Evolutionary conservation across 2,329 filamentous ascomycete species (phyloP), one percentile per base, ranked within the genome.

Genomic region (Ramichloridium luteum): DNA sequence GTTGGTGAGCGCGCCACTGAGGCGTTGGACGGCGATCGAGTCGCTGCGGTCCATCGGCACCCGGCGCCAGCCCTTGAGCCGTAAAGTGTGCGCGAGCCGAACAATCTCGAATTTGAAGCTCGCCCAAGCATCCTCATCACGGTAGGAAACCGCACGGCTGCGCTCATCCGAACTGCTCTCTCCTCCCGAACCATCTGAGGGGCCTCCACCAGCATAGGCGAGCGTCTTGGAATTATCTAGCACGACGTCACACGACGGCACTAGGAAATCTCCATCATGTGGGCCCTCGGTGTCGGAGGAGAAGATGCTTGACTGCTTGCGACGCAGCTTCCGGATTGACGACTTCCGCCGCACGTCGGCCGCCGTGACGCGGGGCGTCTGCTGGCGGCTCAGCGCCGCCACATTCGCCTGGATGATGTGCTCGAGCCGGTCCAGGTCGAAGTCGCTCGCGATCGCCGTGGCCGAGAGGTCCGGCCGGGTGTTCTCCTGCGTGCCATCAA

Each of bases 1-100:
- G 53, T 98, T 98, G 13, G 90, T 98, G 44, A 98, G 61, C 6
- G 90, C 90, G 38, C 90, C 90, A 54, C 88, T 94, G 16, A 92
- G 64, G 30, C 82, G 71, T 56, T 81, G 70, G 4, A 90, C 78
- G 2, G 68, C 68, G 40, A 90, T 76, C 22, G 64, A 65, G 30
- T 74, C 71, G 42, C 79, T 80, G 40, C 66, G 64, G 8, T 82
- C 79, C 31, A 88, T 60, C 0, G 83, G 72, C 1, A 98, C 74
- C 37, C 76, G 76, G 32, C 86, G 74, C 90, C 90, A 98, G 6
- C 88, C 84, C 54, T 93, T 93, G 17, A 96, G 68, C 32, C 76
- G 75, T 31, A 98, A 64, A 0, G 90, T 98, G 55, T 96, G 90
- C 0, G 83, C 70, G 36, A 96, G 67, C 22, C 85, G 80, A 34